Evolutionary conservation across 2,329 filamentous ascomycete species (phyloP).

Genomic region (Sarocladiaceae sp.): DNA sequence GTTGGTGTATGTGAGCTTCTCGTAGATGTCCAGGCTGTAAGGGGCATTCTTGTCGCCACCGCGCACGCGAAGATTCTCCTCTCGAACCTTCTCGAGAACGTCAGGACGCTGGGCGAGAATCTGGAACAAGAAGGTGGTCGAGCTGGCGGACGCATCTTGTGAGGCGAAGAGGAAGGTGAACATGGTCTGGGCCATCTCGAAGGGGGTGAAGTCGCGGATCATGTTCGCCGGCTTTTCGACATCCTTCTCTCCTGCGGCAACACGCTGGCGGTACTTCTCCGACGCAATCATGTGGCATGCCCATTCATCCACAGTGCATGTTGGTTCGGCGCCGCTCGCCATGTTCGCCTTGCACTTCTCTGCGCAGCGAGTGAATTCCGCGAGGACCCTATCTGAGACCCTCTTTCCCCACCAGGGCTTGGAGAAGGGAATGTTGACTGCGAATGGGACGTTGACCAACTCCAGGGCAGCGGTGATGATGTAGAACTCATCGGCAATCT

Average conservation of each 20-base stretch:
- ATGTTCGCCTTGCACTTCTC: constrained; percentile 66
- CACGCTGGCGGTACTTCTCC: constrained; percentile 55
- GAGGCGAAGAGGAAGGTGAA: constrained; percentile 50
- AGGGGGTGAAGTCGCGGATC: constrained; percentile 43
- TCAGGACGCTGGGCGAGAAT: constrained; percentile 44
- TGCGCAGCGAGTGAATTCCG: constrained; percentile 65
- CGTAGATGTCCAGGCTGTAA: constrained; percentile 39
- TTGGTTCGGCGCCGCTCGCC: constrained; percentile 59
- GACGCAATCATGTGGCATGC: constrained; percentile 68
- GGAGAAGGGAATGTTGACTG: constrained; percentile 67
- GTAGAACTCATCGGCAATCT: constrained; percentile 74
- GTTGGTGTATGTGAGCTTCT: constrained; percentile 43
- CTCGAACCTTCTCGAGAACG: constrained; percentile 36
- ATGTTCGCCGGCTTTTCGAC: constrained; percentile 38
- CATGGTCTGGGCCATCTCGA: constrained; percentile 42
- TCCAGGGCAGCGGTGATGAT: constrained; percentile 71
- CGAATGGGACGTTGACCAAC: constrained; percentile 67
- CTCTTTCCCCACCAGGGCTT: constrained; percentile 75
- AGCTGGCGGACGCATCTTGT: constrained; percentile 46
- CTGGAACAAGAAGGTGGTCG: constrained; percentile 48
- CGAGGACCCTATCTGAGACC: constrained; percentile 62
- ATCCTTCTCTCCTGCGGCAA: constrained; percentile 48
- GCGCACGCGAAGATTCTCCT: constrained; percentile 39
- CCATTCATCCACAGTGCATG: constrained; percentile 75
- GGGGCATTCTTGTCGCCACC: constrained; percentile 33